Base-by-base conservation (phyloP, 2,329 filamentous ascomycete genomes). In the Coniochaeta ligniaria region DNA sequence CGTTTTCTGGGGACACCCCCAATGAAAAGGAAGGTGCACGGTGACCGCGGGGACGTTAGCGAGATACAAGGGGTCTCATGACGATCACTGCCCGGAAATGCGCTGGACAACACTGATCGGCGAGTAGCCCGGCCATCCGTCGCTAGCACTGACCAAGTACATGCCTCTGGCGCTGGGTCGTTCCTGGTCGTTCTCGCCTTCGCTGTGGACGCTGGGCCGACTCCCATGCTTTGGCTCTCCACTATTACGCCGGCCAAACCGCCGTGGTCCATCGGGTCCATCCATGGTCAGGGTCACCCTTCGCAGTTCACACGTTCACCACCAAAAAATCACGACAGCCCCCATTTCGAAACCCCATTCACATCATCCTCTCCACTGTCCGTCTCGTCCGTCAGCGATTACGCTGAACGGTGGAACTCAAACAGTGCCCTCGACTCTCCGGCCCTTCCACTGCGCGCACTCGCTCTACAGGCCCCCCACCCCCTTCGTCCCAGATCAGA, bases 231-330 rank as follows among this genome's bases (percentile, higher is more conserved):
- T 1, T 52, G 22, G 3, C 54, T 57, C 54, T 76, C 80, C 80
- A 83, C 81, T 80, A 81, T 83, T 82, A 77, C 73, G 79, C 81
- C 81, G 81, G 80, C 74, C 72, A 83, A 79, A 81, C 72, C 78
- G 80, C 81, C 81, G 80, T 74, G 71, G 73, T 67, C 69, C 70
- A 72, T 71, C 68, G 26, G 47, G 47, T n/a, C 24, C 47, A 52
- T 52, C 24, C 47, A 26, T 31, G 47, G 22, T 52, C 47, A n/a
- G n/a, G n/a, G n/a, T n/a, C n/a, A n/a, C 47, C 47, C 47, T 52
- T 52, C 24, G 3, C 73, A 71, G 24, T 52, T 52, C 24, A 2
- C 73, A 71, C 72, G 72, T 73, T 73, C 74, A 68, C 65, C 64
- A 59, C 62, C 61, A 63, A 59, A 57, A 60, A 56, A 55, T 63